A percentile compares a stretch with the other conserved stretches of the same genome.
Conservation (phyloP, 148 eudicot genomes). For the Rhododendron vialii region DNA sequence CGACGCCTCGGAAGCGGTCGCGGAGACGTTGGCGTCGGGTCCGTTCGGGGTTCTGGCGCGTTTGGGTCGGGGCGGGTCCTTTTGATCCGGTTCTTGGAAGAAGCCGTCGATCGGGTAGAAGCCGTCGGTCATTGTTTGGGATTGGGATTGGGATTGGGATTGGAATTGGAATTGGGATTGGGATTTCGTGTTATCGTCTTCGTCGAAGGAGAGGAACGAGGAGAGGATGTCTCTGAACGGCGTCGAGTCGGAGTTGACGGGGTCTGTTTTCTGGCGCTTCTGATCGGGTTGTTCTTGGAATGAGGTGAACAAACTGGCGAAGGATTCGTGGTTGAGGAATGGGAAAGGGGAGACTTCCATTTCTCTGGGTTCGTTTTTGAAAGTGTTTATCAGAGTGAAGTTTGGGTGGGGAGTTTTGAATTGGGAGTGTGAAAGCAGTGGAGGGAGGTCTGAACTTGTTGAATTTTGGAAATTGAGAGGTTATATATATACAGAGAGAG, state of each 20-base stretch:
- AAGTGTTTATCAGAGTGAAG: not conserved
- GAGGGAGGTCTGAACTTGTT: constrained; percentile 1
- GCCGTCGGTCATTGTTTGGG: not conserved
- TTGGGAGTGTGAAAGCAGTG: constrained; percentile 19
- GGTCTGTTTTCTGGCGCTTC: not conserved
- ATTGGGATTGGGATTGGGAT: not conserved
- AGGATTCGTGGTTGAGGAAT: constrained; percentile 19
- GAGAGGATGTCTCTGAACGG: constrained; percentile 17
- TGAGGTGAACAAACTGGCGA: not conserved
- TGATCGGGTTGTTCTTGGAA: not conserved
- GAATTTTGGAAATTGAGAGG: not conserved
- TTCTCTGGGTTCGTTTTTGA: not conserved
- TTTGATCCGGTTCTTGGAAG: not conserved
- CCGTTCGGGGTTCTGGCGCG: constrained; percentile 1
- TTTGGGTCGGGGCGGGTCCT: not conserved
- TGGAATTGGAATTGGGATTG: no score
- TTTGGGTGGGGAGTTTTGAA: not conserved
- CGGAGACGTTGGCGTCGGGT: not conserved
- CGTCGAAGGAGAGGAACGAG: constrained; percentile 6
- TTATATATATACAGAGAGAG: not conserved
- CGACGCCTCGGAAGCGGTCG: no score
- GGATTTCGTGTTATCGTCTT: not conserved
- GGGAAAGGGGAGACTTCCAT: constrained; percentile 46
- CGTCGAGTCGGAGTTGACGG: not conserved
- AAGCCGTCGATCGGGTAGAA: not conserved